Conservation (phyloP, 2,329 filamentous ascomycete species). For the Diaporthe sp. region DNA sequence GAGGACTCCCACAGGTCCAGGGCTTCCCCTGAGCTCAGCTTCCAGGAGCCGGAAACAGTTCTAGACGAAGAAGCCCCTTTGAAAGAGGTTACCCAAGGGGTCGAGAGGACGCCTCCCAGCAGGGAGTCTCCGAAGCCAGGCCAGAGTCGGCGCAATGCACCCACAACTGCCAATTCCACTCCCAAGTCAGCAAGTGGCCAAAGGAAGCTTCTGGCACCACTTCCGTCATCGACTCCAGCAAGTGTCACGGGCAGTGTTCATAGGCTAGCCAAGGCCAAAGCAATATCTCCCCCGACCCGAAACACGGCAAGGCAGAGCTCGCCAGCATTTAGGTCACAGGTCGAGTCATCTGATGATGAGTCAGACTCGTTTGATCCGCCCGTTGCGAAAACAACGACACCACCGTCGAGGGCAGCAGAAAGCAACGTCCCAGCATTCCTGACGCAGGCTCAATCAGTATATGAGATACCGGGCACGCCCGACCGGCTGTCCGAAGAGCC, state of each 20-base stretch:
- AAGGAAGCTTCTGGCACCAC: not conserved
- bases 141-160: not conserved
- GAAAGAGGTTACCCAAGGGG: not conserved
- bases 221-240: constrained; percentile 8
- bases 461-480: constrained; percentile 23
- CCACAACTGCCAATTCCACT: not conserved
- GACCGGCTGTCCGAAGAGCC: not conserved
- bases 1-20: not conserved
- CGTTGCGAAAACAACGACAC: not conserved
- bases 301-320: not conserved
- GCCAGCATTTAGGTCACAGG: constrained; percentile 3
- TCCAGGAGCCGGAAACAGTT: not conserved
- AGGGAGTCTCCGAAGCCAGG: not conserved
- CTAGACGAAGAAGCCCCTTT: not conserved
- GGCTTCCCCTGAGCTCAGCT: not conserved
- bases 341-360: constrained; percentile 26
- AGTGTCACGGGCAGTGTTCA: not conserved
- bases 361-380: constrained; percentile 26
- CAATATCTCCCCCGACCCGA: not conserved
- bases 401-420: not conserved
- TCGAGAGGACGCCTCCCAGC: not conserved
- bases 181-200: not conserved
- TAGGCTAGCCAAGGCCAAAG: not conserved
- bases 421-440: not conserved
- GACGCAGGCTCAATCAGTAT: constrained; percentile 9